Percentiles rank a stretch among this genome's conserved stretches.
phyloP scores from a whole-genome alignment of 306 rosid species.

The Coriaria nepalensis region DNA sequence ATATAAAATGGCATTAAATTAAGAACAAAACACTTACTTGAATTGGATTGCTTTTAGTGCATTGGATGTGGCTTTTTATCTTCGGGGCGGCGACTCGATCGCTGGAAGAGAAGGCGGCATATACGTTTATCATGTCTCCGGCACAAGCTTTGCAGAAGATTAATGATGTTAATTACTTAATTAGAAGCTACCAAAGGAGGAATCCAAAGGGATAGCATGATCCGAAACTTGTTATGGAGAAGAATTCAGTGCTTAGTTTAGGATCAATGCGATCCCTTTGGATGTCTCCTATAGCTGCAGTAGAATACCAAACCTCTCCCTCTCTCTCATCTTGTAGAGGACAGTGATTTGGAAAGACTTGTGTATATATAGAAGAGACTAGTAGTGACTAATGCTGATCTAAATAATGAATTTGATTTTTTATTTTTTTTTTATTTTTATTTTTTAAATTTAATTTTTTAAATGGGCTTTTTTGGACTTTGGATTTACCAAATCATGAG shows the following conservation, averaged over 20 bases:
- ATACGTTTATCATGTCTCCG: too few species aligned
- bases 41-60: too few species aligned
- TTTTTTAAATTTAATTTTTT: too few species aligned
- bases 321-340: conserved; percentile 4
- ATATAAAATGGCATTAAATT: too few species aligned
- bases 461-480: neutral
- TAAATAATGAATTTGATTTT: neutral
- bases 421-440: conserved; percentile 1
- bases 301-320: conserved; percentile 4
- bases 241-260: neutral
- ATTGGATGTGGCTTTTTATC: too few species aligned
- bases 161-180: too few species aligned
- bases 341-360: conserved; percentile 18
- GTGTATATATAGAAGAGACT: conserved; percentile 14
- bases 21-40: too few species aligned
- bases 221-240: neutral
- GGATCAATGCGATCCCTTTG: conserved; percentile 21
- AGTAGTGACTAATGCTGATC: conserved; percentile 2
- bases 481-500: conserved; percentile 12
- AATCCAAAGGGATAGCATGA: conserved; percentile 26
- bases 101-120: too few species aligned
- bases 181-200: conserved; percentile 29
- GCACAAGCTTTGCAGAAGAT: too few species aligned
- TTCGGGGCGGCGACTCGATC: too few species aligned
- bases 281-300: conserved; percentile 31